These are phyloP conservation scores for Umbelopsis sp. DNA, from an alignment of 192 early-diverging fungal species.

Conservation along the genomic window DNA sequence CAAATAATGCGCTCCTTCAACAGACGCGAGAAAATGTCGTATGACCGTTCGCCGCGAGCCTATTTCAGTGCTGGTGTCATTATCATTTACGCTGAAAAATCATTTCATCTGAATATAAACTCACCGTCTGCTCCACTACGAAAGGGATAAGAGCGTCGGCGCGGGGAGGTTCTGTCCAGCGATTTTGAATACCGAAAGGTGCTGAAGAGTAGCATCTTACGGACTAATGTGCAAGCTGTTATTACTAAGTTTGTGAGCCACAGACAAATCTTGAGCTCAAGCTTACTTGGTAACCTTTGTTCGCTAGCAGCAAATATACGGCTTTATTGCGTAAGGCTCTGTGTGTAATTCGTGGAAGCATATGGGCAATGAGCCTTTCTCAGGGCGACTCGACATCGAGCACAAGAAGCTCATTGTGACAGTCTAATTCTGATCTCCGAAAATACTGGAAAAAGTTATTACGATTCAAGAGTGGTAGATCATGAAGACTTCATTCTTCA, in stretches of 20 bases:
- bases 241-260: no score
- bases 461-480: background rate
- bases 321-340: no score
- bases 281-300: no score
- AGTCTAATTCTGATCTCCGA: no score
- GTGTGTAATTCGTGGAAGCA: no score
- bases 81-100: background rate
- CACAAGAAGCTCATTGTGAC: no score
- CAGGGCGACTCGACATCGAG: no score
- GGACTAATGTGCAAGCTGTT: background rate
- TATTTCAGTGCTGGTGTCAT: conserved; percentile 17
- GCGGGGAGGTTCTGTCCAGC: conserved; percentile 35
- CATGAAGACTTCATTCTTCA: background rate
- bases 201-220: background rate
- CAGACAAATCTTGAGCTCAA: no score
- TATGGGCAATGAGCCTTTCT: no score
- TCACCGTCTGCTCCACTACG: conserved; percentile 69
- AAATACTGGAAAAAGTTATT: conserved; percentile 10
- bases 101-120: background rate
- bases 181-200: conserved; percentile 15
- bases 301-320: no score
- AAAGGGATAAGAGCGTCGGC: conserved; percentile 58
- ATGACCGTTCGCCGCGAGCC: conserved; percentile 90
- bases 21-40: conserved; percentile 96
- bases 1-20: conserved; percentile 96